Conservation (phyloP, 2,329 filamentous ascomycete genomes). For the Aspergillus carbonarius region DNA sequence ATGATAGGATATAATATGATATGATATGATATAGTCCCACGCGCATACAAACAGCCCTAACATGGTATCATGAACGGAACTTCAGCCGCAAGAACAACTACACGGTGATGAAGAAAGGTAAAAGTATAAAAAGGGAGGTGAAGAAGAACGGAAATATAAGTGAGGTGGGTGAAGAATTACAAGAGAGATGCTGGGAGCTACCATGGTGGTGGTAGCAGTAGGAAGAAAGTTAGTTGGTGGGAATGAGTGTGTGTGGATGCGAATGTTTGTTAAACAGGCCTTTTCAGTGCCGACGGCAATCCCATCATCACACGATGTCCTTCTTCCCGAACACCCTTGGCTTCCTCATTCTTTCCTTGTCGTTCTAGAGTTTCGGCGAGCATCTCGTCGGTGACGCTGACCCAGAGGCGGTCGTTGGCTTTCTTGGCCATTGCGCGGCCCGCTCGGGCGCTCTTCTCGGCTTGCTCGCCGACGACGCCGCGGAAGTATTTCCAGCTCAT, state of each 20-base stretch:
- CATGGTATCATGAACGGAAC: constrained; percentile 36
- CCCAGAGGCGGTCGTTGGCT: constrained; percentile 72
- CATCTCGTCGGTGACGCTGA: constrained; percentile 77
- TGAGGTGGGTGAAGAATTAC: not conserved
- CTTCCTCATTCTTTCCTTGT: constrained; percentile 62
- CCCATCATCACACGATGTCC: constrained; percentile 42
- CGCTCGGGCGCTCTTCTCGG: constrained; percentile 71
- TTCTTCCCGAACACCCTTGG: constrained; percentile 46
- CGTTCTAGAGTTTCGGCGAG: constrained; percentile 72
- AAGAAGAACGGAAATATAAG: not conserved
- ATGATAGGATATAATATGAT: not conserved
- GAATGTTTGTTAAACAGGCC: constrained; percentile 15
- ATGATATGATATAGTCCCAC: not conserved
- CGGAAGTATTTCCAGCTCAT: constrained; percentile 83
- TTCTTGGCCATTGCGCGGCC: constrained; percentile 66
- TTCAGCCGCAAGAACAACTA: constrained; percentile 13
- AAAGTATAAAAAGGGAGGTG: not conserved
- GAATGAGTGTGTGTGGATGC: not conserved
- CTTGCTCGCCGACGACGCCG: constrained; percentile 76
- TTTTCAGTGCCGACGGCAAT: constrained; percentile 39
- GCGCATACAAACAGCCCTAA: constrained; percentile 19
- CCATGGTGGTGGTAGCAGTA: not conserved
- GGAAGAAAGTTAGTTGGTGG: not conserved
- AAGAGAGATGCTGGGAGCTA: not conserved
- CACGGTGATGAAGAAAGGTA: constrained; percentile 2